phyloP scores from a whole-genome alignment of 2,329 filamentous ascomycete genomes.

The Harringtonia lauricola region DNA sequence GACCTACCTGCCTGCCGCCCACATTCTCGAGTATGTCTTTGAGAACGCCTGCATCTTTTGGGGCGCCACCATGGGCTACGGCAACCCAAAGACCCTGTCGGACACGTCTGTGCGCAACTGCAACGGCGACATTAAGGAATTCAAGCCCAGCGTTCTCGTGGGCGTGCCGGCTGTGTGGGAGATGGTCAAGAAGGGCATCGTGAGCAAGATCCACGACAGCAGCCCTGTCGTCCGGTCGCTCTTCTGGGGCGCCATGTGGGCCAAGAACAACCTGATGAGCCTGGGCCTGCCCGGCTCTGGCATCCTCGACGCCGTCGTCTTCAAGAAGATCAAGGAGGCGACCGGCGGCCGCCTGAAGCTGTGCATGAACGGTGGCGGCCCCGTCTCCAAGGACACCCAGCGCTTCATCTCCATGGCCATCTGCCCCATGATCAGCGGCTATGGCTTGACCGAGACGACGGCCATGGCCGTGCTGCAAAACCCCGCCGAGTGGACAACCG shows the following conservation, averaged over 20 bases:
- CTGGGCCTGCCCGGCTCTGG: constrained; percentile 53
- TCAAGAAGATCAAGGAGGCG: constrained; percentile 85
- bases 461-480: constrained; percentile 68
- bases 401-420: constrained; percentile 82
- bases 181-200: constrained; percentile 81
- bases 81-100: constrained; percentile 75
- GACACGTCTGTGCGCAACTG: constrained; percentile 75
- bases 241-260: constrained; percentile 53
- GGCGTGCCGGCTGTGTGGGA: constrained; percentile 88
- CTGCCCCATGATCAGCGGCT: constrained; percentile 80
- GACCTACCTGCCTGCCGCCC: constrained; percentile 75
- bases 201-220: constrained; percentile 61
- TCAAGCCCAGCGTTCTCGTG: constrained; percentile 72
- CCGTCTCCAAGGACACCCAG: constrained; percentile 74
- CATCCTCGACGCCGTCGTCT: constrained; percentile 67
- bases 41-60: constrained; percentile 76
- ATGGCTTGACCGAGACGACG: constrained; percentile 76
- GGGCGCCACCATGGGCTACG: constrained; percentile 84
- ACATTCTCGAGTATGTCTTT: constrained; percentile 86
- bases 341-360: constrained; percentile 74
- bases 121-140: constrained; percentile 77
- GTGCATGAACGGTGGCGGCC: constrained; percentile 78
- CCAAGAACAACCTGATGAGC: constrained; percentile 39
- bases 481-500: constrained; percentile 66
- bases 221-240: constrained; percentile 59